These are phyloP conservation scores for Boletus huronensis DNA, from an alignment of 768 basidiomycete genomes.

Conservation along the genomic window DNA sequence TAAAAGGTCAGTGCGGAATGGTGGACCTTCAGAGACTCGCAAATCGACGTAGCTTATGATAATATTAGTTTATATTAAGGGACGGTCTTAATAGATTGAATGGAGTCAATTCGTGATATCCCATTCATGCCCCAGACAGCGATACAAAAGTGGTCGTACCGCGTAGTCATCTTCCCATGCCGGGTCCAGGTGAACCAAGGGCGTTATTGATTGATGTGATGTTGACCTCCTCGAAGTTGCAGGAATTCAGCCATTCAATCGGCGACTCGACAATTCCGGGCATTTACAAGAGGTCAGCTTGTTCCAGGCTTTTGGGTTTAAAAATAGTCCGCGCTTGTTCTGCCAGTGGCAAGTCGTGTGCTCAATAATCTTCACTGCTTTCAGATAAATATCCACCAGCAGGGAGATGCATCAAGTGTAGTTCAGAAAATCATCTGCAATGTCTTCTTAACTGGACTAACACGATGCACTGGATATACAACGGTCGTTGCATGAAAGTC, in stretches of 20 bases:
- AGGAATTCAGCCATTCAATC: neutral
- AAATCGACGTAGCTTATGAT: neutral
- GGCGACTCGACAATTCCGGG: neutral
- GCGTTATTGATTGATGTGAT: neutral
- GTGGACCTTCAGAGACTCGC: neutral
- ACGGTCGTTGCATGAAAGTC: too few species aligned
- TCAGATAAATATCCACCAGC: neutral
- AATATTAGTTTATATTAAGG: neutral
- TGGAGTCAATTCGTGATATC: neutral
- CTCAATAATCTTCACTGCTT: neutral
- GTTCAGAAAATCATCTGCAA: neutral
- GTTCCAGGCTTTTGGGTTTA: neutral
- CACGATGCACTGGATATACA: too few species aligned
- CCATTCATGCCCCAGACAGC: neutral
- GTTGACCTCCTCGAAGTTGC: neutral
- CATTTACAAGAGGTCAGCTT: neutral
- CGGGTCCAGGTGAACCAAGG: neutral
- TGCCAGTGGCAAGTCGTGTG: neutral
- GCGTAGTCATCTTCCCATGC: neutral
- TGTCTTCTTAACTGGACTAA: neutral
- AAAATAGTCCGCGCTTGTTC: neutral
- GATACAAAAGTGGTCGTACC: neutral
- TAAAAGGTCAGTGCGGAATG: neutral
- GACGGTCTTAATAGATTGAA: too few species aligned
- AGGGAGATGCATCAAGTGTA: neutral